These are phyloP conservation scores for Phytopythium delawarense DNA, from an alignment of 352 stramenopile species.

Conservation along the genomic window DNA sequence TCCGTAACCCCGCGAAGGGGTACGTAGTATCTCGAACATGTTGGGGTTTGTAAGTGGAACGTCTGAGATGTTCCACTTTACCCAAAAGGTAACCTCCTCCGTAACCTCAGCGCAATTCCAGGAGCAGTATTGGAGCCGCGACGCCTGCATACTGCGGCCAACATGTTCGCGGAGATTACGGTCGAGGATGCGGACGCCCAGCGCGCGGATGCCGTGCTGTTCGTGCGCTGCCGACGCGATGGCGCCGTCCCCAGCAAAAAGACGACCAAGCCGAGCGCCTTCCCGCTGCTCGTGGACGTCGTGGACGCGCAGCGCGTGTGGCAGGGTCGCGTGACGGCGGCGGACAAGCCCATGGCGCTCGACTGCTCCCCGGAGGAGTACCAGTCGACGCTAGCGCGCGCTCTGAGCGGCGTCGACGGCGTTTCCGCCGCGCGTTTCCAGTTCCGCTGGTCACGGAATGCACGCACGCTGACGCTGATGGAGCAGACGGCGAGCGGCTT, in stretches of 20 bases:
- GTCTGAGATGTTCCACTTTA: no score
- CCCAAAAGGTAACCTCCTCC: no score
- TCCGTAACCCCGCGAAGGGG: neutral
- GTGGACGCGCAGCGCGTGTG: conserved; percentile 27
- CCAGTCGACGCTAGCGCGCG: conserved; percentile 23
- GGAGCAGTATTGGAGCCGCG: no score
- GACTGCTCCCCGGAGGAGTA: conserved; percentile 35
- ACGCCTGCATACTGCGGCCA: neutral
- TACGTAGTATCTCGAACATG: no score
- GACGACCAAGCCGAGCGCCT: neutral
- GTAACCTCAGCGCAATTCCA: no score
- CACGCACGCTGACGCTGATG: conserved; percentile 41
- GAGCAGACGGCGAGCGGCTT: conserved; percentile 28
- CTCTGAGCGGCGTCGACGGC: conserved; percentile 6
- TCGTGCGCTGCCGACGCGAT: conserved; percentile 21
- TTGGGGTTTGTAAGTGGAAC: no score
- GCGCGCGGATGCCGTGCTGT: conserved; percentile 9
- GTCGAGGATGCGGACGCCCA: conserved; percentile 18
- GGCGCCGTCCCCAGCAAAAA: neutral
- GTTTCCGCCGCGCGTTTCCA: conserved; percentile 17
- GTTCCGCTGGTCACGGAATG: conserved; percentile 37
- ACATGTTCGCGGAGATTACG: conserved; percentile 18
- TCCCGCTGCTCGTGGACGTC: conserved; percentile 24
- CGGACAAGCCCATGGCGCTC: conserved; percentile 38
- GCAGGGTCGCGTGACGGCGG: conserved; percentile 19